Conservation (phyloP, 148 eudicot genomes). For the Vaccinium macrocarpon region DNA sequence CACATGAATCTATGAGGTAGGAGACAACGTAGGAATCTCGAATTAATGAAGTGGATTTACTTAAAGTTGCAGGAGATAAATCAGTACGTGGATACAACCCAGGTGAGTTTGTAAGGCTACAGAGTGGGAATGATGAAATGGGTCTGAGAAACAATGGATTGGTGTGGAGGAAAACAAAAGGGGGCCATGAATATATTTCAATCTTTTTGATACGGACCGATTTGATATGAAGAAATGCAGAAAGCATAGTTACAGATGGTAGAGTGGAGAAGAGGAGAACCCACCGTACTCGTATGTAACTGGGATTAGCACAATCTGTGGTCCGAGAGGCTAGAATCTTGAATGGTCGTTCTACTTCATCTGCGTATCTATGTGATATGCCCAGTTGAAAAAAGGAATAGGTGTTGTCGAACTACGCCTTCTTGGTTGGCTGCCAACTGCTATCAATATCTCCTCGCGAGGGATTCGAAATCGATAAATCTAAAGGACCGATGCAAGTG, state of each 20-base stretch:
- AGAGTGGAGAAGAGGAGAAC: background rate
- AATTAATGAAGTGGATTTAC: background rate
- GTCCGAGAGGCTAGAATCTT: background rate
- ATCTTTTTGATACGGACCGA: background rate
- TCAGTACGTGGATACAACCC: background rate
- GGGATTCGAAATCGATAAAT: no score
- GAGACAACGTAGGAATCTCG: background rate
- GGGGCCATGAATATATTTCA: background rate
- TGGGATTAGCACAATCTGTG: background rate
- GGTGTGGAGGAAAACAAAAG: background rate
- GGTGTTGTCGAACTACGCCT: background rate
- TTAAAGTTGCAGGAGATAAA: background rate
- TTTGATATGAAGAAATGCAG: background rate
- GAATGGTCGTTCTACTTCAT: background rate
- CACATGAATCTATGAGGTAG: slow-evolving; percentile 2
- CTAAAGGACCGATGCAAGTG: no score
- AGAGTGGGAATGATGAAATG: background rate
- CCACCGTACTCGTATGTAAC: background rate
- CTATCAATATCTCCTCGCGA: no score
- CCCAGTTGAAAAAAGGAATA: background rate
- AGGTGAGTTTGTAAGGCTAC: background rate
- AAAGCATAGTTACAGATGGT: background rate
- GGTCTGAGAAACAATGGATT: background rate
- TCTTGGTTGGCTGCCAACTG: background rate
- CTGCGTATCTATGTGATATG: background rate